Conservation (phyloP, 2,329 filamentous ascomycete genomes). For the Trichoderma guizhouense region DNA sequence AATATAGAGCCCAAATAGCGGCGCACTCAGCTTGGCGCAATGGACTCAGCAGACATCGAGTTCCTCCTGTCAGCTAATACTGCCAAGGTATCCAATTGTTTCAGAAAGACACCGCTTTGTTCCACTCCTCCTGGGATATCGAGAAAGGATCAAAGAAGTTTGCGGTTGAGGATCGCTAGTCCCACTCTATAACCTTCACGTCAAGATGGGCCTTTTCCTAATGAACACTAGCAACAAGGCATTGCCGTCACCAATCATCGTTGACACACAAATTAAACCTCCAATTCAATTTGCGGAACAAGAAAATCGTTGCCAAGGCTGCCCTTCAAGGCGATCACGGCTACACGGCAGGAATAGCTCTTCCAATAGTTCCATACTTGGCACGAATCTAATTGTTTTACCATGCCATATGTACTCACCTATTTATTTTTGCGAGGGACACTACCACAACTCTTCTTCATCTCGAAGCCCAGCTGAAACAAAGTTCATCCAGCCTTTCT, state of each 20-base stretch:
- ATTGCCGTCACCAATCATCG: not conserved
- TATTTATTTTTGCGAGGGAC: not conserved
- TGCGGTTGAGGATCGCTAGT: not conserved
- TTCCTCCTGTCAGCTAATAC: not conserved
- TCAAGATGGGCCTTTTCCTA: not conserved
- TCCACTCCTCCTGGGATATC: not conserved
- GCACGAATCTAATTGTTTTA: not conserved
- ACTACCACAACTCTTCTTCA: not conserved
- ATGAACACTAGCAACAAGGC: not conserved
- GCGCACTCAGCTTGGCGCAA: not conserved
- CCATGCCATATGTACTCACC: not conserved
- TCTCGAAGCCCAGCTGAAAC: not conserved
- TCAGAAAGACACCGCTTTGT: not conserved
- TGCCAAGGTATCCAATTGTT: not conserved
- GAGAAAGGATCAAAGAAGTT: not conserved
- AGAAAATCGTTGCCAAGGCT: not conserved
- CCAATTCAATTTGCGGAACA: not conserved
- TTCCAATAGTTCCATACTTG: not conserved
- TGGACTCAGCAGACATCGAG: not conserved
- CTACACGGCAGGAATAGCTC: not conserved
- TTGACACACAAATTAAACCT: not conserved
- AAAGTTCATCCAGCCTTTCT: not conserved
- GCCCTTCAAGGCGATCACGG: not conserved
- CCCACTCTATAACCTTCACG: not conserved
- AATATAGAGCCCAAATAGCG: not conserved